Percentiles rank a stretch among this genome's conserved stretches.
Evolutionary conservation across 176 grass and related monocot species (phyloP).

Genomic region (Carex myosuroides): DNA sequence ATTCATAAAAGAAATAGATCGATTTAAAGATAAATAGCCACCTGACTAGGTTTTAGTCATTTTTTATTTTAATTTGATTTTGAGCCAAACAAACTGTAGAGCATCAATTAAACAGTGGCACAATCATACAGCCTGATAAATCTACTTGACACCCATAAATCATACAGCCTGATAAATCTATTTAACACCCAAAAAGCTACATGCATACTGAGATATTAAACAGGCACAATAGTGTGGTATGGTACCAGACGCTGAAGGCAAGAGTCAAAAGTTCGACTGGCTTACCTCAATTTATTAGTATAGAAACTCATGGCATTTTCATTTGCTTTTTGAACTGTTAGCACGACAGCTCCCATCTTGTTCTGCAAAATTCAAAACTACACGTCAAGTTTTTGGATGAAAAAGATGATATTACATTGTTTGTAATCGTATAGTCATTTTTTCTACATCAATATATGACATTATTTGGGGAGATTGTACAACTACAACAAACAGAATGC

Average conservation of each 20-base stretch:
- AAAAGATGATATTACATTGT: not conserved
- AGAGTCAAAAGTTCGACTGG: not conserved
- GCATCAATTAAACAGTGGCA: not conserved
- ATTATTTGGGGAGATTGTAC: not conserved
- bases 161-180: no score
- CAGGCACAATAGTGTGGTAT: not conserved
- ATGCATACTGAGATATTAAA: not conserved
- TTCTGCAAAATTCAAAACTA: slow-evolving; percentile 31
- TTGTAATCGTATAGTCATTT: not conserved
- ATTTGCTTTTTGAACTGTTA: slow-evolving; percentile 91
- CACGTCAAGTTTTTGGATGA: not conserved
- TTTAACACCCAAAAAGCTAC: not conserved
- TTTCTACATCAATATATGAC: not conserved
- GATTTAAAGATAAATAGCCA: not conserved
- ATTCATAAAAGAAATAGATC: not conserved
- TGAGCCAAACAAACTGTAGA: not conserved
- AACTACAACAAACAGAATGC: not conserved
- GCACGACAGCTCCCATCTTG: slow-evolving; percentile 69
- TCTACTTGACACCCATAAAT: not conserved
- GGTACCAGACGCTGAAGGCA: not conserved
- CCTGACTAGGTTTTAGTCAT: not conserved
- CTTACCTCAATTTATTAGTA: slow-evolving; percentile 54
- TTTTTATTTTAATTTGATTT: not conserved
- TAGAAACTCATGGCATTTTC: slow-evolving; percentile 61
- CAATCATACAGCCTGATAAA: not conserved